Conservation (phyloP, 129 eudicot species). For the Escallonia herrerae region DNA sequence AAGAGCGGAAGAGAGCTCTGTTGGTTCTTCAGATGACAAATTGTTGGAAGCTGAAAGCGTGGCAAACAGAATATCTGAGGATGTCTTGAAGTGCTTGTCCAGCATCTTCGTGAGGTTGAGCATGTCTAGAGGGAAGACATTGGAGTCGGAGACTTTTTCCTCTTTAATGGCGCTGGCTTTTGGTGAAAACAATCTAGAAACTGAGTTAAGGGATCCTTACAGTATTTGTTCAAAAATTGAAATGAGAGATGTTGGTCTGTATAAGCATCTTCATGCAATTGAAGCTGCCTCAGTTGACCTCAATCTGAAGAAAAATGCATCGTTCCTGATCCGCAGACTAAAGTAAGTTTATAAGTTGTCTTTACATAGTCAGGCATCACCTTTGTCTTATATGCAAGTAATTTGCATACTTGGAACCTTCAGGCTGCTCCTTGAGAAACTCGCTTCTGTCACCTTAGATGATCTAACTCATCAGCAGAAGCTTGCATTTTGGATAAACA, state of each 20-base stretch:
- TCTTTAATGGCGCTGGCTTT: conserved; percentile 32
- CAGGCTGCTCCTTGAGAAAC: conserved; percentile 80
- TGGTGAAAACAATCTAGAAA: conserved; percentile 23
- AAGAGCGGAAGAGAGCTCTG: conserved; percentile 53
- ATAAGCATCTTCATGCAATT: conserved; percentile 46
- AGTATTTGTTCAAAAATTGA: conserved; percentile 34
- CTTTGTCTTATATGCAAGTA: too few species aligned
- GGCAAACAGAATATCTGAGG: conserved; percentile 74
- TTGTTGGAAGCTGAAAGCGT: conserved; percentile 44
- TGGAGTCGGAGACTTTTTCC: conserved; percentile 44
- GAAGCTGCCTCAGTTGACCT: conserved; percentile 72
- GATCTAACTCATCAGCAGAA: conserved; percentile 81
- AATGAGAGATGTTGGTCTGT: conserved; percentile 65
- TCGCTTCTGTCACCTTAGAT: conserved; percentile 55
- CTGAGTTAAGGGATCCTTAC: conserved; percentile 71
- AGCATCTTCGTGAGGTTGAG: conserved; percentile 60
- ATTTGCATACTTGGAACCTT: background rate
- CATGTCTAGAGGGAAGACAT: conserved; percentile 54
- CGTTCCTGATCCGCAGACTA: conserved; percentile 66
- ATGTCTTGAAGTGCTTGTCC: conserved; percentile 61
- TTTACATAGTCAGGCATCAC: background rate
- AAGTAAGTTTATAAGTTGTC: conserved; percentile 42
- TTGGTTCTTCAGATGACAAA: conserved; percentile 51
- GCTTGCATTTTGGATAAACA: conserved; percentile 94
- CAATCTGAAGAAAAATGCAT: conserved; percentile 53